Base-by-base conservation (phyloP, 2,329 filamentous ascomycete genomes). In the Magnaporthales sp. region DNA sequence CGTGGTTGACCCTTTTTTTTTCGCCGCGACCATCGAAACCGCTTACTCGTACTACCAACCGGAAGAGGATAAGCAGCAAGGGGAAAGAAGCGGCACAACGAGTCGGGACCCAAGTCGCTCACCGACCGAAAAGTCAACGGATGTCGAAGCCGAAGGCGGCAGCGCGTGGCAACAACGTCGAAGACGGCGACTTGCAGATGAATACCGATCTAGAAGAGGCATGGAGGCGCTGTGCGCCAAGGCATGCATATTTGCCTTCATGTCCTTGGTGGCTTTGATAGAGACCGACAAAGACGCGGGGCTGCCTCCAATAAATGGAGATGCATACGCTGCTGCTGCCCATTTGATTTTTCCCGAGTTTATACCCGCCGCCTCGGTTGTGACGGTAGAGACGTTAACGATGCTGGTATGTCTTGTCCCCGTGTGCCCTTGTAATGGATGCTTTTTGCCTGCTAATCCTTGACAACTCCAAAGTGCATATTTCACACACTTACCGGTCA, bases 231-330 rank as follows among this genome's bases (percentile, higher is more conserved):
- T 77, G 3, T 75, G 75, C 30, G 77, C 79, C 19, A 81, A 77
- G 63, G 80, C 79, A 0, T 84, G 81, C 66, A 75, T 86, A 0
- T 77, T 83, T 63, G 76, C 83, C 0, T 85, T 86, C 69, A 68
- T 81, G 0, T 77, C 80, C 0, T 73, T 82, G 51, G 71, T 75
- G 66, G 75, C 70, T 54, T 68, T 74, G 8, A 69, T 75, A 29
- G 66, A 67, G 29, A 56, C 56, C 19, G 63, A 71, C 22, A 63
- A 66, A 31, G 31, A 67, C 1, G 31, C 68, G 7, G 27, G 51
- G 22, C 29, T 62, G 46, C 51, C 70, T 19, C 27, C 67, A 4
- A 62, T 83, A 0, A 78, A 84, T 62, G 72, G 74, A 3, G 79
- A 84, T 31, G 70, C 70, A 0, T 80, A 77, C 63, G 77, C 79